Conservation (phyloP, 345 rosid genomes). For the Moringa oleifera region DNA sequence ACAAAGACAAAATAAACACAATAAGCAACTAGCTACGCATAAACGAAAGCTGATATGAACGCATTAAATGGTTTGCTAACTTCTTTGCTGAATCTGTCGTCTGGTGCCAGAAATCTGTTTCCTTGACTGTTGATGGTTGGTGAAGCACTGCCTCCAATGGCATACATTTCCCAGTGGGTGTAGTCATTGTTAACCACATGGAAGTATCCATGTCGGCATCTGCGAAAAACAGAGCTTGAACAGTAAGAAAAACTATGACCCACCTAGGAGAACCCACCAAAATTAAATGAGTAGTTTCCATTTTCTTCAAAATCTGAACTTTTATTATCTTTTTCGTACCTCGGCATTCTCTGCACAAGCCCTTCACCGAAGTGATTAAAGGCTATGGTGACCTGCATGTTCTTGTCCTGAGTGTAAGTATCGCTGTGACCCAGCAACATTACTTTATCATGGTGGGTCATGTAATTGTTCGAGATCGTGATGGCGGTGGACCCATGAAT, state of each 20-base stretch:
- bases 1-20: too few relatives aligned
- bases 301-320: too few relatives aligned
- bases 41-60: too few relatives aligned
- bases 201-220: conserved; percentile 80
- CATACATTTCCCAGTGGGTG: conserved; percentile 90
- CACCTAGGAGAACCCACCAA: too few relatives aligned
- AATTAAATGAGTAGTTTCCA: too few relatives aligned
- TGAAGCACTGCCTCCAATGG: conserved; percentile 76
- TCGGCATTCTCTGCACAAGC: conserved; percentile 80
- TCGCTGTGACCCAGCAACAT: conserved; percentile 82
- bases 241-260: too few relatives aligned
- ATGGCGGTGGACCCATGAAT: conserved; percentile 70
- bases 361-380: conserved; percentile 91
- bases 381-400: conserved; percentile 83
- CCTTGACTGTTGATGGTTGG: conserved; percentile 92
- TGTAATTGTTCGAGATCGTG: conserved; percentile 64
- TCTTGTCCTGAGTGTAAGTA: conserved; percentile 56
- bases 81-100: conserved; percentile 55
- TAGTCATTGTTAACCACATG: conserved; percentile 94
- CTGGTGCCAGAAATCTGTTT: conserved; percentile 66
- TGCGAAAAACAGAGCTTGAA: too few relatives aligned
- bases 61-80: conserved; percentile 24
- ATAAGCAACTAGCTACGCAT: too few relatives aligned
- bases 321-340: conserved; percentile 31
- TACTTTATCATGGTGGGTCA: conserved; percentile 84